phyloP scores from a whole-genome alignment of 495 filamentous ascomycete genomes.

The Trichocladium uniseriatum region DNA sequence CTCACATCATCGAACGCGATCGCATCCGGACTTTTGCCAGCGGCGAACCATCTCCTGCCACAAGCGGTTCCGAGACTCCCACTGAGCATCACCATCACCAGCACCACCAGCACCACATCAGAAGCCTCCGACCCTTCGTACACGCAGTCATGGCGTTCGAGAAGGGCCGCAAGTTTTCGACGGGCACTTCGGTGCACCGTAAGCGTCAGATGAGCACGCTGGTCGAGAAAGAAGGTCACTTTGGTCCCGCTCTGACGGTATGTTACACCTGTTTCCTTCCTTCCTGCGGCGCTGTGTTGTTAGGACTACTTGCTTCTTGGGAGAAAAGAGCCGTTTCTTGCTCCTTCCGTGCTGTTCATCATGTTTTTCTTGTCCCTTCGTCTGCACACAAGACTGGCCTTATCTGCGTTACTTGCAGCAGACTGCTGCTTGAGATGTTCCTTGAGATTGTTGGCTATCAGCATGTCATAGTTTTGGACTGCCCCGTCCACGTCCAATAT shows the following conservation, averaged over 20 bases:
- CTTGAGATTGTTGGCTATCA: too few species aligned
- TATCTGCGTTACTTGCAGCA: too few species aligned
- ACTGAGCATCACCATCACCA: not conserved
- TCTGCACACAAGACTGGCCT: too few species aligned
- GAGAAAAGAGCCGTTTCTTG: not conserved
- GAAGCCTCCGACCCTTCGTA: slow-evolving; percentile 16
- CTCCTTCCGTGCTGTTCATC: not conserved
- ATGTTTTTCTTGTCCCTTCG: not conserved
- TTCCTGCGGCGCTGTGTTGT: not conserved
- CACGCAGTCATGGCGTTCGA: slow-evolving; percentile 32
- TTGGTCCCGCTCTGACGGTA: slow-evolving; percentile 38
- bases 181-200: slow-evolving; percentile 37
- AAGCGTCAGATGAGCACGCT: slow-evolving; percentile 36
- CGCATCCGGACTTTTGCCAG: slow-evolving; percentile 4
- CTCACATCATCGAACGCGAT: not conserved
- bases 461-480: too few species aligned
- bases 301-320: not conserved
- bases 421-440: too few species aligned
- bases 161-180: slow-evolving; percentile 31
- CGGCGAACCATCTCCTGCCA: slow-evolving; percentile 1
- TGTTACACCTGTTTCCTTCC: slow-evolving; percentile 5
- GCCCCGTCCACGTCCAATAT: not conserved
- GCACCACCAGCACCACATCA: slow-evolving; percentile 1
- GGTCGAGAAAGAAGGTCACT: slow-evolving; percentile 37
- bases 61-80: slow-evolving; percentile 5